phyloP scores from a whole-genome alignment of 163 green algal genomes.

The Scenedesmus sp. region DNA sequence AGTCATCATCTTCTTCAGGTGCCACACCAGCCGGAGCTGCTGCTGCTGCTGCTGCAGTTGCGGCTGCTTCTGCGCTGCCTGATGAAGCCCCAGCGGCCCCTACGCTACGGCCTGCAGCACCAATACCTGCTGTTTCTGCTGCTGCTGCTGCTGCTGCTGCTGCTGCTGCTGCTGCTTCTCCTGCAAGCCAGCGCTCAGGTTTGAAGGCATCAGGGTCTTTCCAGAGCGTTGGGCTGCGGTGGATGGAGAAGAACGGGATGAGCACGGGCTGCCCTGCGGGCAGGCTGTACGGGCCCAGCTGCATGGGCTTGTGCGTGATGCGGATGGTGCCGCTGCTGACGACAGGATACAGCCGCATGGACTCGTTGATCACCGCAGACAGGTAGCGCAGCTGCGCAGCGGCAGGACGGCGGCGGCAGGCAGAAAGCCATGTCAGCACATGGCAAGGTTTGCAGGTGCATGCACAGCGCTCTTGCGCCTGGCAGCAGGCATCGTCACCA shows the following conservation, averaged over 20 bases:
- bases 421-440: neutral
- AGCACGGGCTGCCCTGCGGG: conserved; percentile 39
- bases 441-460: neutral
- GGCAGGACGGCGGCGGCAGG: neutral
- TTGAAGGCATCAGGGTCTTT: conserved; percentile 59
- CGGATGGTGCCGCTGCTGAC: conserved; percentile 43
- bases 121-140: conserved; percentile 9
- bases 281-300: conserved; percentile 11
- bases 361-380: conserved; percentile 36
- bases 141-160: conserved; percentile 16
- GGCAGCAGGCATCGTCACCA: neutral
- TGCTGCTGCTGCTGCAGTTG: conserved; percentile 6
- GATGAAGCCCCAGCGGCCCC: neutral
- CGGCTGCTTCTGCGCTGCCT: neutral
- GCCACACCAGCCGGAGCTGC: neutral
- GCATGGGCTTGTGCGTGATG: conserved; percentile 41
- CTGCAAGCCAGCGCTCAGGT: conserved; percentile 60
- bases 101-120: neutral
- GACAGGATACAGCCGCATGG: conserved; percentile 50
- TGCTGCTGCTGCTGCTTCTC: conserved; percentile 7
- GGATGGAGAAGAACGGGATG: conserved; percentile 62
- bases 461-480: neutral
- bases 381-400: conserved; percentile 39
- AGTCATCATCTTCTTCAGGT: conserved; percentile 35
- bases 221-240: conserved; percentile 58